Base-by-base conservation (phyloP, 148 eudicot species). In the Rhododendron williamsianum region DNA sequence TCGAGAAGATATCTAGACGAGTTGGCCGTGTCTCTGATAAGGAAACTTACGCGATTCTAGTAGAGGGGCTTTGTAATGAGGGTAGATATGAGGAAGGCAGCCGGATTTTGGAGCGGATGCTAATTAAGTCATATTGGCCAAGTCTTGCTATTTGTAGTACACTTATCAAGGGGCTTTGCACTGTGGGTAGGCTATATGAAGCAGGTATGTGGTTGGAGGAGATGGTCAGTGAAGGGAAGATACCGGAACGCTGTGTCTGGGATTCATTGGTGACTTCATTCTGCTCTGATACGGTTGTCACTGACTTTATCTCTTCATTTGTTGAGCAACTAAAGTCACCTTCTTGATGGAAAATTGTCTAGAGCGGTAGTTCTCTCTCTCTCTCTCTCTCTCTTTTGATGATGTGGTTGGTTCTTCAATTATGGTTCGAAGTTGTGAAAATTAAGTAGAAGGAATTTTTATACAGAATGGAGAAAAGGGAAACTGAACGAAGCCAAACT, bases 141-240 rank as follows among this genome's bases (percentile, higher is more conserved):
- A 84, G 85, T 35, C 74, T 30, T 48, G 82, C 84, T 2, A 90
- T 87, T n/a, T 93, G 78, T 63, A 88, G 41, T 82, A 90, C 84
- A 82, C 82, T 95, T 51, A 92, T 96, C 71, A 86, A n/a, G 82
- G 99, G 99, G 19, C 96, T 96, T 86, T 94, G 95, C 86, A 81
- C 84, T 3, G 63, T 86, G 25, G 87, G 89, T 19, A 91, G 91
- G 86, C 84, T 84, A 74, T 95, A 95, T 76, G 93, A 92, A 89
- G 98, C 95, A 19, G 89, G 87, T 78, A 83, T 92, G 91, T 96
- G 98, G 97, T 87, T 95, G 87, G 99, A 96, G 84, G 98, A 96
- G 92, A 96, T 96, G 98, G 90, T 96, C 78, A 91, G 94, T 86
- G 93, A 94, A 81, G 93, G 91, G 25, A 91, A 88, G 86, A 87